Evolutionary conservation across 306 rosid species (phyloP), one percentile per base, ranked within the genome.

Genomic region (Casuarina glauca): DNA sequence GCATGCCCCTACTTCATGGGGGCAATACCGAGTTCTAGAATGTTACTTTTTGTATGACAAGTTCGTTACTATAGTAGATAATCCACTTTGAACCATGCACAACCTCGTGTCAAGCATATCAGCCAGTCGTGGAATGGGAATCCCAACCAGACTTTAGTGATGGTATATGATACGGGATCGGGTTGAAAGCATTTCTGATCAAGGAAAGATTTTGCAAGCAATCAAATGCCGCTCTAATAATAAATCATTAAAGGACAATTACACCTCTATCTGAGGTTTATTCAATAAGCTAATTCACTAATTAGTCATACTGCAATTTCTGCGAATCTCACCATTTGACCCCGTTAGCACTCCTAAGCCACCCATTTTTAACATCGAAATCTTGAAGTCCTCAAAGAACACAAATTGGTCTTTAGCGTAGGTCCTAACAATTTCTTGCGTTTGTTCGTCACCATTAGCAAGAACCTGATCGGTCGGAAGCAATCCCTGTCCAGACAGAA

Each of bases 281-380:
- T 42, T 51, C 3, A 51, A 46, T 54, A 49, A 52, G 67, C 42
- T 53, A 67, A 52, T 3, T 48, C 11, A 48, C 5, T 50, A 80
- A 49, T 89, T 89, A 12, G 78, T 49, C 16, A 76, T 51, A 36
- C 90, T 80, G 66, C 97, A 95, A 80, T 89, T 58, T 52, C 72
- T 81, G 39, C 97, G 97, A 76, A 92, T 90, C 80, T 88, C 77
- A 11, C 96, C 87, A 0, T 54, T 55, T 35, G 16, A 68, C 48
- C 76, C 85, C 1, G 88, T 13, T 1, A 4, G 75, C 20, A 79
- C 54, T 45, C 90, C 93, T 62, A 92, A 73, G 70, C 77, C 83
- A 78, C 97, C 98, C 95, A 94, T 83, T 82, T 76, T 90, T 17
- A 94, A 39, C 95, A 90, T 92, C 0, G 97, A 89, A 54, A 50